These are phyloP conservation scores for Pontederia paniculata DNA, from an alignment of 176 grass and related monocot species.

Conservation along the genomic window DNA sequence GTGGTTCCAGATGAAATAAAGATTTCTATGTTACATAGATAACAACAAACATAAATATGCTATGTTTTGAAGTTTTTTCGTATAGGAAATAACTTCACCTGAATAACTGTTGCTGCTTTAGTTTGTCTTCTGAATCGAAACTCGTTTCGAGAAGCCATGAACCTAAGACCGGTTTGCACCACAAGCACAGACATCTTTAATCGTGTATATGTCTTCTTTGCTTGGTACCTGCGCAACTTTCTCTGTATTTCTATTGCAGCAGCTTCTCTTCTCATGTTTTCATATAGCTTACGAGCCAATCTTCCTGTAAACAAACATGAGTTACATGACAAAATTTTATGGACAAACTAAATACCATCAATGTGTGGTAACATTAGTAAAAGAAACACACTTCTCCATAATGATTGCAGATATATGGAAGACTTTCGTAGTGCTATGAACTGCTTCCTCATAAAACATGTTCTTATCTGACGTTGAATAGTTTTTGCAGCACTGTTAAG, in stretches of 20 bases:
- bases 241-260: constrained; percentile 92
- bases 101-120: constrained; percentile 61
- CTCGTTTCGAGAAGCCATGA: constrained; percentile 70
- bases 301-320: constrained; percentile 46
- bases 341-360: not conserved
- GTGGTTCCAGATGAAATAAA: constrained; percentile 13
- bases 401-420: constrained; percentile 65
- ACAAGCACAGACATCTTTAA: constrained; percentile 53
- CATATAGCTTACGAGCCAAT: constrained; percentile 80
- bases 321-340: not conserved
- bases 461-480: constrained; percentile 89
- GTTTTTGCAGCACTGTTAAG: constrained; percentile 78
- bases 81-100: constrained; percentile 39
- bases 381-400: constrained; percentile 67
- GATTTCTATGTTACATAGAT: constrained; percentile 16
- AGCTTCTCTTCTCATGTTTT: constrained; percentile 58
- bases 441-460: constrained; percentile 79
- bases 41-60: constrained; percentile 1
- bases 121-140: constrained; percentile 71
- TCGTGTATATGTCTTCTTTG: constrained; percentile 62
- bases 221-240: constrained; percentile 53
- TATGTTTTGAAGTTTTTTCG: constrained; percentile 1
- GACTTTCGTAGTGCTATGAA: constrained; percentile 75
- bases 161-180: constrained; percentile 77
- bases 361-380: constrained; percentile 1